Base-by-base conservation (phyloP, 148 eudicot genomes). In the Camellia granthamiana region DNA sequence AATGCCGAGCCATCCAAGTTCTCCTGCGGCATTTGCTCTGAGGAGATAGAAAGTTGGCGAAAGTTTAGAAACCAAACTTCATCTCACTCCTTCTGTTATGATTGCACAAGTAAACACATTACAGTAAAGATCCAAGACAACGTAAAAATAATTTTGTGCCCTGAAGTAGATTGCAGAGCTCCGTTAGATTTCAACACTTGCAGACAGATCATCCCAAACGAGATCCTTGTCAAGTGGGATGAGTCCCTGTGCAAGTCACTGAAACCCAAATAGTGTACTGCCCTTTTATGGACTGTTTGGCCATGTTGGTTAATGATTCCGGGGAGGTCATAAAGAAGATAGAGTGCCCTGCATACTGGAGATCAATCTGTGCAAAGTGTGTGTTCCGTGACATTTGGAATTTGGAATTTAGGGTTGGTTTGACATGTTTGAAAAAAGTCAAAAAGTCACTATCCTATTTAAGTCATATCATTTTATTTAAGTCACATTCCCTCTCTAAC, bases 1-100 rank as follows among this genome's bases (percentile, higher is more conserved):
- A 64, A 21, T 16, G 42, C 46, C 3, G 46, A 77, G 58, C 41
- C 61, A 70, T 41, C 72, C 3, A 41, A 66, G 23, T 44, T 18
- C 69, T 51, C 68, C 71, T 86, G 89, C 69, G 84, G 58, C 19
- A 86, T 86, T 67, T 86, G 89, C 56, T 81, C 84, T 56, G 89
- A 86, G 55, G 51, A 75, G 66, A 72, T 42, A 42, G 79, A 72
- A 42, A 66, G 38, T 69, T 71, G 79, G 78, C 77, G 79, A 56
- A 86, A 79, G 86, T 84, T 84, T 56, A 64, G 16, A 52, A 86
- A 84, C 66, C 30, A 72, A 4, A 55, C 11, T 6, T 84, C 86
- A 16, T 75, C 83, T 46, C 86, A 86, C 69, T 75, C 86, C 3
- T 86, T 83, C 59, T 86, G 88, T 30, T 46, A 44, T 44, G 73